These are phyloP conservation scores for Phytopythium chamaehyphon DNA, from an alignment of 352 stramenopile species.

Conservation along the genomic window DNA sequence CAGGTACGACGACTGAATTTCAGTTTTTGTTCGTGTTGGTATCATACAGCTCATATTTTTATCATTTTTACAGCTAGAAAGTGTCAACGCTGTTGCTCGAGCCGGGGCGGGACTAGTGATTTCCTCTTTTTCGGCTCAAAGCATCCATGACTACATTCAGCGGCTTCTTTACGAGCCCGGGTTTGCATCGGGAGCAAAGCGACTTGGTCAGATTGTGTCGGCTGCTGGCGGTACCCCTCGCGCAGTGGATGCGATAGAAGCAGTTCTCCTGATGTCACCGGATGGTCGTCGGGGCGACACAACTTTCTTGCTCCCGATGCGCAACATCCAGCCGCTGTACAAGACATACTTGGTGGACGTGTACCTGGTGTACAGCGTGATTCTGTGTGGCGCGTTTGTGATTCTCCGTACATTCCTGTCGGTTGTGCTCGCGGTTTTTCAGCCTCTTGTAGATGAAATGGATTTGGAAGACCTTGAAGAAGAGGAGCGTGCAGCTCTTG, in stretches of 20 bases:
- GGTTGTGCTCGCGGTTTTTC: slow-evolving; percentile 60
- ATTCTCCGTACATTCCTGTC: slow-evolving; percentile 78
- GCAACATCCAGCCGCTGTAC: slow-evolving; percentile 67
- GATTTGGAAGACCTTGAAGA: slow-evolving; percentile 6
- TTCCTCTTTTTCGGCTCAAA: slow-evolving; percentile 28
- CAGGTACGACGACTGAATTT: slow-evolving; percentile 23
- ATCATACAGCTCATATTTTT: background rate
- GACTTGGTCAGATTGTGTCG: slow-evolving; percentile 55
- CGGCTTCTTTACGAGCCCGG: slow-evolving; percentile 31
- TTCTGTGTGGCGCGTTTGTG: slow-evolving; percentile 80
- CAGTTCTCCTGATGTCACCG: slow-evolving; percentile 15
- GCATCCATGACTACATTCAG: slow-evolving; percentile 27
- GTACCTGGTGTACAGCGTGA: slow-evolving; percentile 79
- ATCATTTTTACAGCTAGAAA: slow-evolving; percentile 36
- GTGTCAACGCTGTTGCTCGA: slow-evolving; percentile 51
- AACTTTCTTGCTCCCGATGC: slow-evolving; percentile 41
- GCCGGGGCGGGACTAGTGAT: slow-evolving; percentile 46
- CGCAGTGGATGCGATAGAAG: slow-evolving; percentile 52
- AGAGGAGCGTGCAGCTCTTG: slow-evolving; percentile 3
- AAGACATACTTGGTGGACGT: slow-evolving; percentile 85
- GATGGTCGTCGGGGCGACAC: slow-evolving; percentile 42
- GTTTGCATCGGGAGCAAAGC: slow-evolving; percentile 35
- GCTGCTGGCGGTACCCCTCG: slow-evolving; percentile 47
- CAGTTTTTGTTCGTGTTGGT: background rate
- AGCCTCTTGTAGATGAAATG: slow-evolving; percentile 22